Base-by-base conservation (phyloP, 176 grass and related monocot species). In the sorghum (Sorghum bicolor) region DNA sequence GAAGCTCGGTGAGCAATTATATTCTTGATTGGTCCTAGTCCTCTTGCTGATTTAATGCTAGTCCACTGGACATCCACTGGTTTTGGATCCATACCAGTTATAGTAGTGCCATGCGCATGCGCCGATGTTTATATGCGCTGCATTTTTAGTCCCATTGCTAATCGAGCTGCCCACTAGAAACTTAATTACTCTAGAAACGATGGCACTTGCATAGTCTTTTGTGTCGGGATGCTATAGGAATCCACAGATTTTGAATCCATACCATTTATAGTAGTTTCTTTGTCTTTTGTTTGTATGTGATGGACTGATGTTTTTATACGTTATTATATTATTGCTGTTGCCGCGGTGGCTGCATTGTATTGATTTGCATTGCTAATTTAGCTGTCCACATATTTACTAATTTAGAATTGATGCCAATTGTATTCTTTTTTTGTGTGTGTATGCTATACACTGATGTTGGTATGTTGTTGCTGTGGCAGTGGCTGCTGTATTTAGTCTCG, bases 401-500 rank as follows among this genome's bases (percentile, higher is more conserved):
- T 16, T 38, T 25, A 20, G 9, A 66, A 55, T 14, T 2, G 0
- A 33, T 72, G 34, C 6, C 30, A 9, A 3, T 44, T 77, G 2
- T 29, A 17, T 15, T 1, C 10, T n/a, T 67, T 16, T 39, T 6
- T n/a, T 7, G 17, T 39, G 4, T 9, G 13, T 77, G 4, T 68
- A 12, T 30, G 19, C 60, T 63, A 58, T 0, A 5, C 58, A 14
- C 19, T 61, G 67, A 78, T 43, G 16, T 28, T 64, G 24, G 14
- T 11, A 74, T 86, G 16, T 12, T 89, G 3, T 89, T 58, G 9
- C 45, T 65, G 16, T 82, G 52, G 40, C 85, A 99, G 96, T 99
- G 34, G 72, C 96, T 8, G 96, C 96, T 75, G 96, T 99, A 5
- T 99, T 99, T 89, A 94, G 83, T 7, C 83, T 99, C 6, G 91